Conservation (phyloP, 345 rosid species). For the Anacardium occidentale region DNA sequence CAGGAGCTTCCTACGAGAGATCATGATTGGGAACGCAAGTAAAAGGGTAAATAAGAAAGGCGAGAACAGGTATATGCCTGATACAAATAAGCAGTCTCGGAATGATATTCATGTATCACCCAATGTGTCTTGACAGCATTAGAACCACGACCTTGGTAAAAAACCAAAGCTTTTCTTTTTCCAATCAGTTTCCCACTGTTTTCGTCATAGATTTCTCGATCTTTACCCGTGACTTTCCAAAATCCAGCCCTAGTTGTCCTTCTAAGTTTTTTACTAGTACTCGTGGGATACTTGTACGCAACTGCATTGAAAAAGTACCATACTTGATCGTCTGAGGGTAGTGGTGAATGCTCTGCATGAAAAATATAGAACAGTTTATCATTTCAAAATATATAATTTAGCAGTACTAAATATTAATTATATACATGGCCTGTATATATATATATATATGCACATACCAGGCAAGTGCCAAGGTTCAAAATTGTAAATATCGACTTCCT, state of each 20-base stretch:
- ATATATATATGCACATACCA: slow-evolving; percentile 21
- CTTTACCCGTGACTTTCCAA: slow-evolving; percentile 44
- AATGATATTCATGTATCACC: slow-evolving; percentile 12
- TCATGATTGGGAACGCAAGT: too few relatives aligned
- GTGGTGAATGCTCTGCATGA: not conserved
- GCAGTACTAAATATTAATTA: too few relatives aligned
- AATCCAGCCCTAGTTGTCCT: slow-evolving; percentile 34
- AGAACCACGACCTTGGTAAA: slow-evolving; percentile 14
- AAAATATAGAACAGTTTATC: not conserved
- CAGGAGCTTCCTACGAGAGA: too few relatives aligned
- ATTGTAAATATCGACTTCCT: slow-evolving; percentile 13
- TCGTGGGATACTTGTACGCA: slow-evolving; percentile 7
- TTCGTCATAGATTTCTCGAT: slow-evolving; percentile 22
- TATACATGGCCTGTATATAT: too few relatives aligned
- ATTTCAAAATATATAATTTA: not conserved
- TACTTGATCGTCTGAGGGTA: slow-evolving; percentile 14
- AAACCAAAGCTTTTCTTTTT: slow-evolving; percentile 40
- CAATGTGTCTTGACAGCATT: not conserved
- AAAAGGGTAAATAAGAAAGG: too few relatives aligned
- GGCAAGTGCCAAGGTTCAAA: slow-evolving; percentile 35
- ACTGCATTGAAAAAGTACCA: slow-evolving; percentile 40
- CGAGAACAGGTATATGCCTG: too few relatives aligned
- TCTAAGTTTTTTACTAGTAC: slow-evolving; percentile 12
- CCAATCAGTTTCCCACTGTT: slow-evolving; percentile 30
- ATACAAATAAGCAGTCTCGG: too few relatives aligned